Conservation (phyloP, 306 rosid genomes). For the Delonix regia region DNA sequence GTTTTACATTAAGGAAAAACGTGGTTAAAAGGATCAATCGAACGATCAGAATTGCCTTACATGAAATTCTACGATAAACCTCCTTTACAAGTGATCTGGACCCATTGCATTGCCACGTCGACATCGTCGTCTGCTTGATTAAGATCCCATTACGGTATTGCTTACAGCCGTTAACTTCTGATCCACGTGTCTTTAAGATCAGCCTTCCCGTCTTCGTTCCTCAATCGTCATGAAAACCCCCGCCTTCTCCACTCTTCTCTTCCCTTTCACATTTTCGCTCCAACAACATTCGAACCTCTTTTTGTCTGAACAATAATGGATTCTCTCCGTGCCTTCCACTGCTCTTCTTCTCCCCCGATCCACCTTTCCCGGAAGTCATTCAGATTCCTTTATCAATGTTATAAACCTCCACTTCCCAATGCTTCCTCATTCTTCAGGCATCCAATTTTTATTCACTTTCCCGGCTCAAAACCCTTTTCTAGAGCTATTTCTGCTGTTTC, state of each 20-base stretch:
- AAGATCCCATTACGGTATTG: background rate
- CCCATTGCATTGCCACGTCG: background rate
- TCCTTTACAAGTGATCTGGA: no score
- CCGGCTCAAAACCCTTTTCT: background rate
- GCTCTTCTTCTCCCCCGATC: constrained; percentile 40
- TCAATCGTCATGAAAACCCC: background rate
- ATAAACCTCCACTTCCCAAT: constrained; percentile 12
- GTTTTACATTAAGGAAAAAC: no score
- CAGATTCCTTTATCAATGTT: constrained; percentile 28
- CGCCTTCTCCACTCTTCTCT: background rate
- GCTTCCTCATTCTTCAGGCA: constrained; percentile 18
- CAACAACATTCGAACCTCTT: background rate
- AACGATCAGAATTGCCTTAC: no score
- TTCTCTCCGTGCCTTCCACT: constrained; percentile 45
- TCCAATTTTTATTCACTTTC: constrained; percentile 19
- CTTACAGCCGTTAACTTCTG: constrained; percentile 34
- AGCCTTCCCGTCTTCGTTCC: background rate
- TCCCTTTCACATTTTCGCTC: no score
- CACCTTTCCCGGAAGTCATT: constrained; percentile 27
- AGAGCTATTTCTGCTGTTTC: constrained; percentile 37
- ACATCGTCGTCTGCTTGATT: background rate
- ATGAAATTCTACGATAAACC: no score
- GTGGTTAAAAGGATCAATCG: no score
- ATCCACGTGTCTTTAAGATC: constrained; percentile 36
- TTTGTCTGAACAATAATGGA: constrained; percentile 30